Conservation (phyloP, 176 grass and related monocot species). For the Thalia dealbata region DNA sequence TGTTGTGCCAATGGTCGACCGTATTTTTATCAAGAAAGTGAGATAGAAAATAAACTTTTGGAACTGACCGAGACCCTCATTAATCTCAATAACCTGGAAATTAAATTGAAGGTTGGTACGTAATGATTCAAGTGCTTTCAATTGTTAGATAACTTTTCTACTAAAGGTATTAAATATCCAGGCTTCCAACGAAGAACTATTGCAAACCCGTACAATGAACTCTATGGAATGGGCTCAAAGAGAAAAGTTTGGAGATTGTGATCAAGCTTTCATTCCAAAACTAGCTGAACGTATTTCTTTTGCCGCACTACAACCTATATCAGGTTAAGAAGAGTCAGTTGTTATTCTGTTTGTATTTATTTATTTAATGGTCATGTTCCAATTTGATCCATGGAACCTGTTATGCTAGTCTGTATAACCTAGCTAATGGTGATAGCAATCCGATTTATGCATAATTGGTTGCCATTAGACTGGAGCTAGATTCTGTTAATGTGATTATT, state of each 20-base stretch:
- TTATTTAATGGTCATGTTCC: background rate
- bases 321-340: conserved; percentile 34
- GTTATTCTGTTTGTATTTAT: background rate
- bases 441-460: too few relatives aligned
- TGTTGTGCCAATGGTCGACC: conserved; percentile 60
- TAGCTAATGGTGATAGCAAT: too few relatives aligned
- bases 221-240: conserved; percentile 83
- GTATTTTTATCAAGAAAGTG: conserved; percentile 25
- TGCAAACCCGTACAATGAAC: conserved; percentile 77
- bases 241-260: conserved; percentile 31
- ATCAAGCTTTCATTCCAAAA: conserved; percentile 55
- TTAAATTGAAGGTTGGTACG: conserved; percentile 60
- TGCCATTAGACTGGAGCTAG: background rate
- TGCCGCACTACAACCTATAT: conserved; percentile 68
- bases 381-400: background rate
- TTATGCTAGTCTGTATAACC: too few relatives aligned
- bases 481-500: background rate
- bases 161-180: conserved; percentile 25
- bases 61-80: conserved; percentile 56
- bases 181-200: conserved; percentile 60
- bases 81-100: conserved; percentile 79
- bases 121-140: background rate
- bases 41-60: conserved; percentile 42
- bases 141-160: conserved; percentile 4
- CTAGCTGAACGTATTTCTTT: conserved; percentile 69